phyloP scores from a whole-genome alignment of 495 filamentous ascomycete genomes.

The Aspergillus coremiiformis region DNA sequence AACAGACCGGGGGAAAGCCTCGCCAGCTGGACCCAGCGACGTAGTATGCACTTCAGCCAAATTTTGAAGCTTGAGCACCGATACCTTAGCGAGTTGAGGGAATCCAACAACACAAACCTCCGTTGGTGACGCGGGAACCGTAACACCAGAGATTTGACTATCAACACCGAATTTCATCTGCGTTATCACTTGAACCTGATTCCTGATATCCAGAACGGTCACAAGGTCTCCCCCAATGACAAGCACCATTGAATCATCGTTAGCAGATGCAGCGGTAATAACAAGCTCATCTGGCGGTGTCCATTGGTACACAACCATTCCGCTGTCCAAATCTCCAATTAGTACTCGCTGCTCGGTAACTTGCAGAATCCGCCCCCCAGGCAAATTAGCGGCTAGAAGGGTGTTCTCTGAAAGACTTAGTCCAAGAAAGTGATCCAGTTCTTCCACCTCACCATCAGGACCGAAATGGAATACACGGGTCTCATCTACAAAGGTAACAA shows the following conservation, averaged over 20 bases:
- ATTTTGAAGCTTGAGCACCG: constrained; percentile 56
- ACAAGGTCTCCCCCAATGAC: constrained; percentile 64
- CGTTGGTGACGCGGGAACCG: constrained; percentile 46
- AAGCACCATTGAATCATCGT: constrained; percentile 58
- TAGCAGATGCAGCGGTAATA: constrained; percentile 76
- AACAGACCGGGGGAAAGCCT: constrained; percentile 75
- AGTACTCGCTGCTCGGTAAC: constrained; percentile 59
- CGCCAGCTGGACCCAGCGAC: constrained; percentile 47
- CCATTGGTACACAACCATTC: constrained; percentile 64
- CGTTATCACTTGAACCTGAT: constrained; percentile 48
- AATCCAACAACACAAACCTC: constrained; percentile 69
- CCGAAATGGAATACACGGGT: constrained; percentile 78
- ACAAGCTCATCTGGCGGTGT: constrained; percentile 43
- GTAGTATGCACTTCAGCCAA: constrained; percentile 58
- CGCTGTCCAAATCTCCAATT: constrained; percentile 62
- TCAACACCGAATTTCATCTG: constrained; percentile 53
- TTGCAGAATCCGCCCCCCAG: constrained; percentile 61
- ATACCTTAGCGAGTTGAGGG: constrained; percentile 69
- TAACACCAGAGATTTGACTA: constrained; percentile 78
- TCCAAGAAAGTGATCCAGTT: constrained; percentile 65
- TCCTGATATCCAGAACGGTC: constrained; percentile 54
- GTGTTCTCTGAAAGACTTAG: constrained; percentile 64
- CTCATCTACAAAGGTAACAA: constrained; percentile 76
- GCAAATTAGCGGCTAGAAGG: constrained; percentile 59
- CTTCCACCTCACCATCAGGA: constrained; percentile 71